phyloP scores from a whole-genome alignment of 75 land plant species.

The Isoetes taiwanensis region DNA sequence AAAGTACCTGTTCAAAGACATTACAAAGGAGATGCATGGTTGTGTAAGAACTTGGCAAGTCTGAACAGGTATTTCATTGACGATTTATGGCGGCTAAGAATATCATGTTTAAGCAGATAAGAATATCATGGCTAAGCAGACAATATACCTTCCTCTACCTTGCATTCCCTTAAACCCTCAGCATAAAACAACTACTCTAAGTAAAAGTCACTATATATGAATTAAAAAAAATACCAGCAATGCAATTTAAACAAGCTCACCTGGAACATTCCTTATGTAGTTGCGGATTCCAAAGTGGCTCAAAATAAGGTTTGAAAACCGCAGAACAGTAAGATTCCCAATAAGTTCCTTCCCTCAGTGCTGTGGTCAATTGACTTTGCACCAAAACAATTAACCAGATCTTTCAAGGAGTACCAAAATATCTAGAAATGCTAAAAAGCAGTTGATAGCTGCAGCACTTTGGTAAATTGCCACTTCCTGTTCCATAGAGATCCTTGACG shows the following conservation, averaged over 20 bases:
- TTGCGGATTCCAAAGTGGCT: conserved; percentile 66
- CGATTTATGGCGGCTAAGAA: background rate
- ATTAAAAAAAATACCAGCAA: conserved; percentile 36
- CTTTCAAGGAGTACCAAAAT: too few relatives aligned
- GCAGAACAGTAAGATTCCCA: conserved; percentile 68
- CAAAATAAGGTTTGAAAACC: conserved; percentile 79
- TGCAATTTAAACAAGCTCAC: too few relatives aligned
- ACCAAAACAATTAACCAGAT: too few relatives aligned
- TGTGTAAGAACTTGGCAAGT: too few relatives aligned
- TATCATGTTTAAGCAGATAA: background rate
- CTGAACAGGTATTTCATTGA: background rate
- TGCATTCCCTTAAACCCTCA: conserved; percentile 76
- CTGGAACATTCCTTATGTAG: conserved; percentile 68
- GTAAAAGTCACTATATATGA: background rate
- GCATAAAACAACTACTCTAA: conserved; percentile 37
- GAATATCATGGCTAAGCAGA: background rate
- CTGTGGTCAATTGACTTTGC: too few relatives aligned
- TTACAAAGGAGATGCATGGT: background rate
- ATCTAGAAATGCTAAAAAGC: too few relatives aligned
- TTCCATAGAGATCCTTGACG: too few relatives aligned
- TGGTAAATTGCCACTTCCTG: too few relatives aligned
- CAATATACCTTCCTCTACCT: conserved; percentile 57
- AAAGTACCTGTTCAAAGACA: conserved; percentile 41
- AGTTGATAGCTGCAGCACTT: too few relatives aligned
- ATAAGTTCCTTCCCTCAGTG: conserved; percentile 76